phyloP scores from a whole-genome alignment of 371 early-diverging fungal species.

The Lichtheimia ornata region DNA sequence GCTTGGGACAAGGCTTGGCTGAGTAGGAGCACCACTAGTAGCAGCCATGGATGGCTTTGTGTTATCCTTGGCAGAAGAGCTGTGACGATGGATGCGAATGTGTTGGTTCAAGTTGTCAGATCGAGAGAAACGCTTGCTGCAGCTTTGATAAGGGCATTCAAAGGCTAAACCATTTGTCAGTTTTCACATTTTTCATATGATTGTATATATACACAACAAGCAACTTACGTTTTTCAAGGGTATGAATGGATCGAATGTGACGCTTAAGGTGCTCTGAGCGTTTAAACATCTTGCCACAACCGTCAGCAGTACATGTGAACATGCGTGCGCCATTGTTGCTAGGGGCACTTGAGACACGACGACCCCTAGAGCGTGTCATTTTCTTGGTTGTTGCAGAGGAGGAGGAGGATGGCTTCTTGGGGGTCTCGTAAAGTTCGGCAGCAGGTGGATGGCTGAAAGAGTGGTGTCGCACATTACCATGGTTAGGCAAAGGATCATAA shows the following conservation, averaged over 20 bases:
- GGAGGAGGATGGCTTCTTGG: conserved; percentile 7
- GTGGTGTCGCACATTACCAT: conserved; percentile 19
- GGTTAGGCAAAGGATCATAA: conserved; percentile 2
- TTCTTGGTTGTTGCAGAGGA: background rate
- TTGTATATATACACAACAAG: too few relatives aligned
- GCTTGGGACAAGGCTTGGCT: conserved; percentile 36
- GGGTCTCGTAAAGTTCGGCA: background rate
- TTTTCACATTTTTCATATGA: background rate
- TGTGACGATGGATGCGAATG: conserved; percentile 64
- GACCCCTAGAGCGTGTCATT: conserved; percentile 55
- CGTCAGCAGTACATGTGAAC: conserved; percentile 54
- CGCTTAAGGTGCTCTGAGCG: conserved; percentile 68
- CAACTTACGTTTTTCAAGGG: conserved; percentile 63
- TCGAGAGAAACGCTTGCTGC: conserved; percentile 81
- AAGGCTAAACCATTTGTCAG: conserved; percentile 43
- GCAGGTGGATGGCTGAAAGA: conserved; percentile 22
- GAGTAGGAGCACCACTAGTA: conserved; percentile 4
- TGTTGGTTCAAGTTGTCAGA: conserved; percentile 83
- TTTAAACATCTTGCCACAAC: conserved; percentile 67
- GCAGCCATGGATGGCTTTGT: too few relatives aligned
- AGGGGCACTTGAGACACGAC: conserved; percentile 56
- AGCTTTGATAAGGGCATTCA: conserved; percentile 68
- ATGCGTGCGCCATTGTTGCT: conserved; percentile 40
- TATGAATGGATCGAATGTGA: conserved; percentile 68
- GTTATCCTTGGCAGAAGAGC: background rate